Base-by-base conservation (phyloP, 306 rosid genomes). In the Fagus sylvatica region DNA sequence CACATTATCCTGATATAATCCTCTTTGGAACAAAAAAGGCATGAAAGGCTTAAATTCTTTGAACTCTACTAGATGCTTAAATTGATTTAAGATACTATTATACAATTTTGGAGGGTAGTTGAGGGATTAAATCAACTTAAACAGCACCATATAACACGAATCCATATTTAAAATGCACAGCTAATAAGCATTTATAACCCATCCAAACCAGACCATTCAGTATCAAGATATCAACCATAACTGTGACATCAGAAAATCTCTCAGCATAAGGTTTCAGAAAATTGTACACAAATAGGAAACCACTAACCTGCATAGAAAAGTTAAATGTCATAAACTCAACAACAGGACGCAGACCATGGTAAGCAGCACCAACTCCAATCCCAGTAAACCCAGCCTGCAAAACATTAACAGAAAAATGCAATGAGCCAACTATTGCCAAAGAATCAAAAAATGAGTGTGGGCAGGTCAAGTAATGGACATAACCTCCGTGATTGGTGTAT, bases 401-500 rank as follows among this genome's bases (percentile, higher is more conserved):
- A 61, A 75, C 42, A 76, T 75, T 76, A 67, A 80, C 66, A 59
- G 72, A 82, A 28, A 81, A 41, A 71, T 51, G 0, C 78, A 48
- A 4, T 78, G 51, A 80, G 30, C 74, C 80, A 81, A 72, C 71
- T 28, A 41, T 37, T 57, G 59, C 76, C 30, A 69, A 71, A 48
- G 55, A 34, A 75, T 39, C 60, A 28, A 71, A 22, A 73, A 62
- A 68, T 7, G 49, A 66, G 17, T 33, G 65, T 16, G 30, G 40
- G 71, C 16, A 54, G 66, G 73, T 76, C 34, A 73, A 70, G 86
- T 49, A 80, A 69, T 65, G 71, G 76, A 74, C 76, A 67, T 74
- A 55, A 95, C 98, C 98, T 96, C 99, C 4, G 99, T 96, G 74
- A 96, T 96, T 74, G 99, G 99, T 69, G 99, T 96, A 84, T 96